Base-by-base conservation (phyloP, 768 basidiomycete species). In the Trametes punicea region DNA sequence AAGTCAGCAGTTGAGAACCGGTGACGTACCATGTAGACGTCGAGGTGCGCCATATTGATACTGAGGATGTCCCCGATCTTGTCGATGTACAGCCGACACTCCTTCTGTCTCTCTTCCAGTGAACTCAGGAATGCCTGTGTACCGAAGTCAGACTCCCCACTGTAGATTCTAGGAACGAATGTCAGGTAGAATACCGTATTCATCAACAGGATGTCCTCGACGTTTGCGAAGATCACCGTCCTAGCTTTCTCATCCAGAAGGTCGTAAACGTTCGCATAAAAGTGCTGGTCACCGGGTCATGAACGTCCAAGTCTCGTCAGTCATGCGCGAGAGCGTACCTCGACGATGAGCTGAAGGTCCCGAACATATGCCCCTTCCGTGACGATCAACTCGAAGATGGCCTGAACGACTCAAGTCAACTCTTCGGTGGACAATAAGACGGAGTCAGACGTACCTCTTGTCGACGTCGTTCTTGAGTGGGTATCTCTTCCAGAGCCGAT, bases 301-400 rank as follows among this genome's bases (percentile, higher is more conserved):
- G 1, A 2, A 11, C 6, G 36, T 29, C 10, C 45, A 21, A n/a
- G n/a, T n/a, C n/a, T 25, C 7, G 10, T 11, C 20, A 9, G 21
- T 21, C 15, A n/a, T 25, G 18, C 2, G 46, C 7, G 13, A 3
- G 34, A 45, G 42, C 78, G 44, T 55, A 91, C 94, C 81, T 91
- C 90, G 18, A 98, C 92, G 57, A 95, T 85, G 29, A 96, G 78
- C 65, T 99, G 96, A 26, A 98, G 70, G 68, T 95, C 91, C 21
- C 93, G 81, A 41, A 98, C 93, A 65, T 97, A 99, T 0, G 89
- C 83, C 7, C 77, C 80, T 69, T 99, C 96, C 0, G 96, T 98
- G 6, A 80, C 80, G 62, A 98, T 96, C 49, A 98, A 78, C 72
- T 99, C 96, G 62, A 98, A 98, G 48, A 97, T 96, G 0, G 91